Conservation (phyloP, 805 yeast species). For the Yarrowia porcina region DNA sequence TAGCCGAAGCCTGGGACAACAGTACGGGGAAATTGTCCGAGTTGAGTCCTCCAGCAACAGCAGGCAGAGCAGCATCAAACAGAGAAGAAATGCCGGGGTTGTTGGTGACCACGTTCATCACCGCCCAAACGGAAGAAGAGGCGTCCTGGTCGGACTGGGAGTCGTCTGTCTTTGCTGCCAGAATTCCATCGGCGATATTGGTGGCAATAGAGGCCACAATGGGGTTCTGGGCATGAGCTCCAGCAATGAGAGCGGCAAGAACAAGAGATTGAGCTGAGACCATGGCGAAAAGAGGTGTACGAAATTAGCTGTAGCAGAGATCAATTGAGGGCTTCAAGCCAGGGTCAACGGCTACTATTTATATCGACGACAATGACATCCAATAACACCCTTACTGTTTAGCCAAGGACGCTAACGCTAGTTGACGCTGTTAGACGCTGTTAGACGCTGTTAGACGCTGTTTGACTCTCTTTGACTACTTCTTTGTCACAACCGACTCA, state of each 20-base stretch:
- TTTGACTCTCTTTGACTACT: not conserved
- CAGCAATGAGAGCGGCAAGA: not conserved
- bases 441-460: too few relatives aligned
- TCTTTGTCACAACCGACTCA: conserved; percentile 8
- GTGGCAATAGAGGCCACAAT: conserved; percentile 13
- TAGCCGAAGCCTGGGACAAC: not conserved
- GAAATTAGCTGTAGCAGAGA: too few relatives aligned
- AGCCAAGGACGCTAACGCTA: not conserved
- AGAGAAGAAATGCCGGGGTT: not conserved
- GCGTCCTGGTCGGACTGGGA: not conserved
- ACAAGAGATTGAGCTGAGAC: not conserved
- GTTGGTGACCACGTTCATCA: not conserved
- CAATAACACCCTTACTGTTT: too few relatives aligned
- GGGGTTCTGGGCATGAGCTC: conserved; percentile 9
- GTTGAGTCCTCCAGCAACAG: not conserved
- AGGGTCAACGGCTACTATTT: too few relatives aligned
- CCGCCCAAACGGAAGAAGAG: not conserved
- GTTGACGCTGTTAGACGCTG: too few relatives aligned
- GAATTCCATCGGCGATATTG: not conserved
- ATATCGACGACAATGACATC: too few relatives aligned
- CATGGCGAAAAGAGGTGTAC: too few relatives aligned
- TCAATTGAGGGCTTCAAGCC: too few relatives aligned
- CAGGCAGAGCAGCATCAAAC: not conserved
- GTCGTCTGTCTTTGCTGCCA: conserved; percentile 15
- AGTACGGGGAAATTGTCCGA: conserved; percentile 9